Evolutionary conservation across 2,329 filamentous ascomycete species (phyloP).

Genomic region (Fusarium metavorans): DNA sequence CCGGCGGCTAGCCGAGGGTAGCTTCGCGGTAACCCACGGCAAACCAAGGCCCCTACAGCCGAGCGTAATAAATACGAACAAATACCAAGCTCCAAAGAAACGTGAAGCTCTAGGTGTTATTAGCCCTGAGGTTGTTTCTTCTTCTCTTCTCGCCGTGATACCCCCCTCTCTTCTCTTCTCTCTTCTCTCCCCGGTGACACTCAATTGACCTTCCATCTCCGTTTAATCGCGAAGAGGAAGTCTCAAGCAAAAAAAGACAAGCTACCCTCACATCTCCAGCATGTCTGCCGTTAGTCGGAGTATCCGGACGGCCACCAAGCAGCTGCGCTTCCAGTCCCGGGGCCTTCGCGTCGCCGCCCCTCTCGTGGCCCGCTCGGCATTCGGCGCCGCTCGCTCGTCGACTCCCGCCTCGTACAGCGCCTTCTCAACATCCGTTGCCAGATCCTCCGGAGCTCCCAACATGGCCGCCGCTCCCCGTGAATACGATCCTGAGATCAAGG

Average conservation of each 20-base stretch:
- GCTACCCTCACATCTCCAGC: constrained; percentile 28
- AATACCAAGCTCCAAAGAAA: constrained; percentile 29
- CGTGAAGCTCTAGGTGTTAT: constrained; percentile 14
- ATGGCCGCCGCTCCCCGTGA: constrained; percentile 66
- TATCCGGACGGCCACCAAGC: constrained; percentile 66
- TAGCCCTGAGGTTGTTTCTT: constrained; percentile 24
- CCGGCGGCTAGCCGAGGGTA: constrained; percentile 45
- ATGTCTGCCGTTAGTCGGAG: constrained; percentile 69
- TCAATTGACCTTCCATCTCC: constrained; percentile 34
- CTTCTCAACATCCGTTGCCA: constrained; percentile 64
- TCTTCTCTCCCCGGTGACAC: background rate
- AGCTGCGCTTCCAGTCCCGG: constrained; percentile 60
- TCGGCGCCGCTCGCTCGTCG: constrained; percentile 49
- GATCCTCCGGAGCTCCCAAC: constrained; percentile 62
- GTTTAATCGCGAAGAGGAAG: constrained; percentile 18
- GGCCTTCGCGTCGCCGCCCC: constrained; percentile 53
- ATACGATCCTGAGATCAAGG: constrained; percentile 93
- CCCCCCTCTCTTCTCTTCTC: constrained; percentile 10
- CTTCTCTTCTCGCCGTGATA: constrained; percentile 28
- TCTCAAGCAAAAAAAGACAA: background rate
- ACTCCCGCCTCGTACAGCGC: constrained; percentile 52
- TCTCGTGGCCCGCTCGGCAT: constrained; percentile 50
- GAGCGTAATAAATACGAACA: constrained; percentile 42
- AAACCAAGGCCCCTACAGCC: constrained; percentile 39
- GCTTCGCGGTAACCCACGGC: constrained; percentile 42